A percentile compares a stretch with the other conserved stretches of the same genome.
phyloP scores from a whole-genome alignment of 805 yeast species.

The Saccharomycopsis amapae region DNA sequence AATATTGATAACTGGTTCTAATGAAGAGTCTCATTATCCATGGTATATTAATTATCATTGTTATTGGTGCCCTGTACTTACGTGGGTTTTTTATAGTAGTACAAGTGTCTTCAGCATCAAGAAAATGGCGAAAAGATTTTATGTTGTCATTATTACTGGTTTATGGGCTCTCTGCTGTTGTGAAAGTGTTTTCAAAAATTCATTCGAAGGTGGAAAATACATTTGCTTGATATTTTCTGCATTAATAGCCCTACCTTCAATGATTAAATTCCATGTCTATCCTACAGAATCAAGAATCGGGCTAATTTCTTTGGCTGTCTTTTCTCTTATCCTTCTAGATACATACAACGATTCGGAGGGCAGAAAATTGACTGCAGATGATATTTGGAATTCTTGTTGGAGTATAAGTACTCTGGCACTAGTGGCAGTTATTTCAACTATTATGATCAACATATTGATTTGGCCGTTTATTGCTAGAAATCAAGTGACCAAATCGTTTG shows the following conservation, averaged over 20 bases:
- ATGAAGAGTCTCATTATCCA: conserved; percentile 10
- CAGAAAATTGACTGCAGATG: conserved; percentile 9
- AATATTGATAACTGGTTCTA: conserved; percentile 22
- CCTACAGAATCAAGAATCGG: conserved; percentile 35
- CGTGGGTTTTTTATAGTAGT: conserved; percentile 35
- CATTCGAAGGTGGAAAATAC: not conserved
- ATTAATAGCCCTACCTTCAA: not conserved
- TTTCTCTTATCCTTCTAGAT: conserved; percentile 34
- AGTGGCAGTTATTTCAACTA: conserved; percentile 33
- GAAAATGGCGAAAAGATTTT: conserved; percentile 28
- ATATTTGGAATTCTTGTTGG: conserved; percentile 36
- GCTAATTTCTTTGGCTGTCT: conserved; percentile 34
- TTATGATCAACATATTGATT: conserved; percentile 37
- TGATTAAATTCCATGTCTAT: conserved; percentile 1
- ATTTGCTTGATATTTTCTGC: not conserved
- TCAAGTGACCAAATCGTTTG: conserved; percentile 34
- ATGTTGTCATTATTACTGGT: conserved; percentile 34
- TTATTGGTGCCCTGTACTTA: conserved; percentile 37
- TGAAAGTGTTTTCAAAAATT: conserved; percentile 16
- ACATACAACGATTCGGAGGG: conserved; percentile 19
- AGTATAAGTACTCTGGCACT: conserved; percentile 32
- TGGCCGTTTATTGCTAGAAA: conserved; percentile 43
- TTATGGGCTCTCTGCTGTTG: conserved; percentile 40
- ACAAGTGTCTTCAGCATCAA: conserved; percentile 28
- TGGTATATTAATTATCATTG: conserved; percentile 40